Percentiles rank a stretch among this genome's conserved stretches.
phyloP scores from a whole-genome alignment of 106 monocot species.

The Platanthera zijinensis region DNA sequence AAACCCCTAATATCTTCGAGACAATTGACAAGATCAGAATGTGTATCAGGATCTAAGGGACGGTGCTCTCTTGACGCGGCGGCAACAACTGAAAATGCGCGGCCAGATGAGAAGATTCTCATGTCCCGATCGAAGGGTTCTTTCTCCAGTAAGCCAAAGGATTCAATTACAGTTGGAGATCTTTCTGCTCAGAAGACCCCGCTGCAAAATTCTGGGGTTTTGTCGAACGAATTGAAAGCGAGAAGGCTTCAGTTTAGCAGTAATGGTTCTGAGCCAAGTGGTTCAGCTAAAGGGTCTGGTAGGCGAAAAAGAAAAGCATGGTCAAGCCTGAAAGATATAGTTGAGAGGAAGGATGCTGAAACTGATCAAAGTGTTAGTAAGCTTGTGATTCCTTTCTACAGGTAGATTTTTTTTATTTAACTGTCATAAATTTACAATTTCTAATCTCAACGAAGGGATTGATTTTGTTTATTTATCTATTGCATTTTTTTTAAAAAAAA shows the following conservation, averaged over 20 bases:
- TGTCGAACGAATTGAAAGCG: neutral
- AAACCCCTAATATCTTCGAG: constrained; percentile 28
- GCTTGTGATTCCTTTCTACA: constrained; percentile 36
- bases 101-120: too few relatives aligned
- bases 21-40: neutral
- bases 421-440: too few relatives aligned
- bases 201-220: neutral
- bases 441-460: too few relatives aligned
- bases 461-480: too few relatives aligned
- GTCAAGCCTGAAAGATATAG: constrained; percentile 42
- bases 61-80: neutral
- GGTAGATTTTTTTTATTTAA: constrained; percentile 3
- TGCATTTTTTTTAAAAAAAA: too few relatives aligned
- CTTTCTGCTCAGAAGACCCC: constrained; percentile 4
- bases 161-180: neutral
- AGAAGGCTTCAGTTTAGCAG: constrained; percentile 1
- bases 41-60: neutral
- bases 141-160: neutral
- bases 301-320: constrained; percentile 43
- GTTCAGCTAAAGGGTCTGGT: constrained; percentile 19
- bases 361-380: constrained; percentile 13
- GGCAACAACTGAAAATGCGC: too few relatives aligned
- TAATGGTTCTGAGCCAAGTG: neutral
- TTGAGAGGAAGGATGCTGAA: constrained; percentile 23
- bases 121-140: too few relatives aligned